Percentiles rank a stretch among this genome's conserved stretches.
Evolutionary conservation across 2,329 filamentous ascomycete genomes (phyloP).

Genomic region (Diaporthe sp.): DNA sequence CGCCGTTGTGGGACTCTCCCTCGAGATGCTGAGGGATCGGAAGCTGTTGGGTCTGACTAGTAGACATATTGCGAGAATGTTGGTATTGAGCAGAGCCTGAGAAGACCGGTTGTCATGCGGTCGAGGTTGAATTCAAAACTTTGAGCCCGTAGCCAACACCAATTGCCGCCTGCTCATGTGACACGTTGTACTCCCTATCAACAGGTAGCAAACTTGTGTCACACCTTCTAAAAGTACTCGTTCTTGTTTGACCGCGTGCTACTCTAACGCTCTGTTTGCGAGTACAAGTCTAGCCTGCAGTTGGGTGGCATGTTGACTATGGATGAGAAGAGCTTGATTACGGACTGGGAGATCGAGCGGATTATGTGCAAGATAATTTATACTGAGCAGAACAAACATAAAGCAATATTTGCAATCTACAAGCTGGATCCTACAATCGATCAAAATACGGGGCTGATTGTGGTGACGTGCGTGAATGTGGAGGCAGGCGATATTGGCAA

Average conservation of each 20-base stretch:
- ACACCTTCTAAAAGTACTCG: background rate
- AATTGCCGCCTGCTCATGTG: background rate
- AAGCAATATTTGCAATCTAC: no score
- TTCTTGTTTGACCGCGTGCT: background rate
- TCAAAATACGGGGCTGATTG: no score
- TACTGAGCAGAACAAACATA: background rate
- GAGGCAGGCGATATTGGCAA: no score
- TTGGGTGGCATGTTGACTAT: background rate
- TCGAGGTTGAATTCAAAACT: no score
- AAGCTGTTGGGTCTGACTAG: background rate
- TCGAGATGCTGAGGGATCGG: background rate
- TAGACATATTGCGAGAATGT: background rate
- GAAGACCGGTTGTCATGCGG: background rate
- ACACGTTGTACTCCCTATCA: background rate
- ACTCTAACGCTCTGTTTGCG: background rate
- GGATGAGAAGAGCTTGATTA: background rate
- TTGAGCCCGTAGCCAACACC: background rate
- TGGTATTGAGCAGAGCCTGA: background rate
- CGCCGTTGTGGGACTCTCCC: background rate
- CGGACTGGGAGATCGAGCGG: no score
- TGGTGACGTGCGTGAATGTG: no score
- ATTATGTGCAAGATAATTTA: background rate
- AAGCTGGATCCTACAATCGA: no score
- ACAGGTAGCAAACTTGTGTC: background rate
- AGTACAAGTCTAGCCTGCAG: background rate